Evolutionary conservation across 179 eudicot genomes (phyloP).

Genomic region (Camellia oleifera): DNA sequence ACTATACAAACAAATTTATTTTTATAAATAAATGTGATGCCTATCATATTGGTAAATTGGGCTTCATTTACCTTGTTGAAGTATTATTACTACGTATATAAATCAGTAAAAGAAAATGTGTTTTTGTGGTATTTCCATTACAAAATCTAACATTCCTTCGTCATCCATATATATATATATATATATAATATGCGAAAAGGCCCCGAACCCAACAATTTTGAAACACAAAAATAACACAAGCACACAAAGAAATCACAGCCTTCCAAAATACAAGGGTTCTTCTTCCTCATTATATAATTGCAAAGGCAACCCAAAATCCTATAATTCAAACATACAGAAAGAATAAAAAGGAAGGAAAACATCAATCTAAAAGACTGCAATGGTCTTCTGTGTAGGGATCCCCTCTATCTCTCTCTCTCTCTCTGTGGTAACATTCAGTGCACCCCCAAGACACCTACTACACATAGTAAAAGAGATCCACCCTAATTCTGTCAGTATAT

Average conservation of each 20-base stretch:
- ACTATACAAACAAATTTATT: too few species aligned
- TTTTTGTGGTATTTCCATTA: not conserved
- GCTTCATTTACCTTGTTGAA: too few species aligned
- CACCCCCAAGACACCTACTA: not conserved
- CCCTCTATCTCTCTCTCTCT: conserved; percentile 5
- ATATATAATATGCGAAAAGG: too few species aligned
- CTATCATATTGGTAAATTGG: too few species aligned
- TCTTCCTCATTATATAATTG: not conserved
- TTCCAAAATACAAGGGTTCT: not conserved
- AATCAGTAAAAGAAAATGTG: too few species aligned
- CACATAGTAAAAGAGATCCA: not conserved
- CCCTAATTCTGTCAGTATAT: not conserved
- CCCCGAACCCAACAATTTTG: not conserved
- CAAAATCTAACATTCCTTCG: not conserved
- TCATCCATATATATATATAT: not conserved
- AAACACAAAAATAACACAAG: not conserved
- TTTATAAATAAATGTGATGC: too few species aligned
- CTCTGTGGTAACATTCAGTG: not conserved
- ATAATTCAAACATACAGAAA: not conserved
- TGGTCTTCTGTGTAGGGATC: conserved; percentile 1
- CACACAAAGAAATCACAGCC: not conserved
- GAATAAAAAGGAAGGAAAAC: not conserved
- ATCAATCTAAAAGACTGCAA: not conserved
- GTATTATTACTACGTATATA: too few species aligned
- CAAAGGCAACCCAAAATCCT: not conserved